A percentile compares a stretch with the other conserved stretches of the same genome.
These are phyloP conservation scores for Acacia crassicarpa DNA, from an alignment of 306 rosid species.

Conservation along the genomic window DNA sequence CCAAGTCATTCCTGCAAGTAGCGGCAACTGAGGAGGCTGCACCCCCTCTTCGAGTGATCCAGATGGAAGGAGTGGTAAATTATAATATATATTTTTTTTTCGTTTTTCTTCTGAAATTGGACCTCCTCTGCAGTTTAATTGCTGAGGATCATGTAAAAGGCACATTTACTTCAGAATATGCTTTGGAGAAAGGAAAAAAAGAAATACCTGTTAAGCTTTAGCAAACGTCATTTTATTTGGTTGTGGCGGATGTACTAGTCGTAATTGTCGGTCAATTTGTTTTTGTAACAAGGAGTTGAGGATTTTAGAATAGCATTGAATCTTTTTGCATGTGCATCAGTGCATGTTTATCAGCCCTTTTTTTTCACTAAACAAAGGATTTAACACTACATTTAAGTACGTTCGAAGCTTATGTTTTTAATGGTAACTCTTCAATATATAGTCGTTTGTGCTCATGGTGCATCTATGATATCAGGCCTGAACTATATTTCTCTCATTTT, in stretches of 20 bases:
- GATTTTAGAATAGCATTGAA: neutral
- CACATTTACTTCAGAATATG: neutral
- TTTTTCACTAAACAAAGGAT: neutral
- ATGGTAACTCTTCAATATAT: neutral
- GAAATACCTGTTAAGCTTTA: neutral
- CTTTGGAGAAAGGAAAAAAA: neutral
- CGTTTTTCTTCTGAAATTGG: neutral
- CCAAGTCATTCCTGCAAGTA: constrained; percentile 85
- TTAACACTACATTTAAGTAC: neutral
- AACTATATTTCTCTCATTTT: constrained; percentile 3
- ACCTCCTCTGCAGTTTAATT: neutral
- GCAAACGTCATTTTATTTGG: neutral
- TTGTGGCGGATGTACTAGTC: neutral
- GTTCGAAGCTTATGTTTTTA: neutral
- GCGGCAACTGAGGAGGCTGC: constrained; percentile 90
- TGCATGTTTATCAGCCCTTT: neutral
- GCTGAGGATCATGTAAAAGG: neutral
- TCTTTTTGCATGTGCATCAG: neutral
- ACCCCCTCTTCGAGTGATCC: constrained; percentile 85
- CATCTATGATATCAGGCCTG: neutral
- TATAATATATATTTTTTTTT: neutral
- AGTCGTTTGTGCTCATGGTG: neutral
- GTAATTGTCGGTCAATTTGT: constrained; percentile 3
- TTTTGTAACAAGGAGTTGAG: constrained; percentile 1
- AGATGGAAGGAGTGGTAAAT: constrained; percentile 91